Evolutionary conservation across 176 grass and related monocot genomes (phyloP), one percentile per base, ranked within the genome.

Genomic region (Lolium multiflorum): DNA sequence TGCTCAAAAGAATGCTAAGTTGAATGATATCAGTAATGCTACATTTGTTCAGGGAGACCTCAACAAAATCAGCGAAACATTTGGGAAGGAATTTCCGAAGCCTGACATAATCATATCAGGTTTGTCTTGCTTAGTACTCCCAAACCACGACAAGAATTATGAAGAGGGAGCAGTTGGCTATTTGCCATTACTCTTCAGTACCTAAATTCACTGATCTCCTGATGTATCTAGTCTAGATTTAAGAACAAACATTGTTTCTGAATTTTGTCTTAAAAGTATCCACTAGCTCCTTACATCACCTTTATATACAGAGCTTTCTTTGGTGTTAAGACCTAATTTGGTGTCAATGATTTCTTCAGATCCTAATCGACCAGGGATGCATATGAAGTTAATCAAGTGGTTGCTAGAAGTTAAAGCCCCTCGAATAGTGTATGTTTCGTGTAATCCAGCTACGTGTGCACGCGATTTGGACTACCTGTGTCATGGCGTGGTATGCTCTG

Each of bases 301-400:
- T 72, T 49, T 89, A 58, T 37, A 1, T 21, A 64, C 31, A 37
- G n/a, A 46, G 2, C 10, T 22, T 63, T 37, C 11, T 12, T 68
- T 74, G 48, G 46, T 71, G 18, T 47, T 47, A 79, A 26, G 54
- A 37, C 31, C 13, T 16, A 77, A 56, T 80, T 81, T 55, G 24
- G 24, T 24, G 60, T 63, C 22, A 31, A 85, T 85, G 74, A 63
- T 85, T 83, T 88, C 24, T 94, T 79, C 97, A 99, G 97, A 99
- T 96, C 94, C 97, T 66, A 96, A 96, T 72, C 90, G 92, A 0
- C 97, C 97, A 1, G 97, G 97, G 43, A 94, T 99, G 97, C 97
- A 96, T 77, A 92, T 94, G 92, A 99, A 99, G 81, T 71, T 99
- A 83, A 99, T 96, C 80, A 96, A 90, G 87, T 96, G 95, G 93